Base-by-base conservation (phyloP, 2,329 filamentous ascomycete genomes). In the Huntiella omanensis region DNA sequence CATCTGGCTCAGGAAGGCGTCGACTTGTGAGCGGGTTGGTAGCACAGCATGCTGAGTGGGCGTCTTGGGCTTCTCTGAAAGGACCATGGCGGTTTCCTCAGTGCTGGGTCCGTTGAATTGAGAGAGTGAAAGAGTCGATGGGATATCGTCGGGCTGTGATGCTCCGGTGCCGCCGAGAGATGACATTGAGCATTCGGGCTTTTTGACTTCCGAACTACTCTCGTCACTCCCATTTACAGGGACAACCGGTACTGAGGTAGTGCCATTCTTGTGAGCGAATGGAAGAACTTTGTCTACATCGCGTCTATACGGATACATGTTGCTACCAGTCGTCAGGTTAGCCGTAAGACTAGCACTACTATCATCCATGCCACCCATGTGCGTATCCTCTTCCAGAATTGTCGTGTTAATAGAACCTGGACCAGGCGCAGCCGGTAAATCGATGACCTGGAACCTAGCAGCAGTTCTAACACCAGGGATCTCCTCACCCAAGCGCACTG, bases 201-300 rank as follows among this genome's bases (percentile, higher is more conserved):
- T 37, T 3, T 80, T 85, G 4, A 75, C 73, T 51, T 82, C 77
- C 1, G 83, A 84, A 2, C 83, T 87, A 2, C 86, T 93, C 1
- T 86, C 88, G 55, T 93, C 86, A 55, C 96, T 95, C 45, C 78
- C 64, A 49, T 71, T 60, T 10, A 70, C 71, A 19, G 70, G 73
- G 11, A 73, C 73, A 0, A 67, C 62, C 1, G 75, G 71, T 2
- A 79, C 59, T 15, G 71, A 64, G 12, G 73, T 76, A 39, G 78
- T 60, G 1, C 65, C 68, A 4, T 78, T 80, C 39, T 68, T 63
- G 57, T 83, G 81, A 1, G 80, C 83, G 16, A 77, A 65, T 50
- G 75, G 73, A 2, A 69, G 71, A 53, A 62, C 74, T 49, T 58
- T 73, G 1, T 62, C 19, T 13, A 40, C 34, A 13, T 40, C 43